Conservation (phyloP, 495 filamentous ascomycete species). For the Rhizodiscina lignyota region DNA sequence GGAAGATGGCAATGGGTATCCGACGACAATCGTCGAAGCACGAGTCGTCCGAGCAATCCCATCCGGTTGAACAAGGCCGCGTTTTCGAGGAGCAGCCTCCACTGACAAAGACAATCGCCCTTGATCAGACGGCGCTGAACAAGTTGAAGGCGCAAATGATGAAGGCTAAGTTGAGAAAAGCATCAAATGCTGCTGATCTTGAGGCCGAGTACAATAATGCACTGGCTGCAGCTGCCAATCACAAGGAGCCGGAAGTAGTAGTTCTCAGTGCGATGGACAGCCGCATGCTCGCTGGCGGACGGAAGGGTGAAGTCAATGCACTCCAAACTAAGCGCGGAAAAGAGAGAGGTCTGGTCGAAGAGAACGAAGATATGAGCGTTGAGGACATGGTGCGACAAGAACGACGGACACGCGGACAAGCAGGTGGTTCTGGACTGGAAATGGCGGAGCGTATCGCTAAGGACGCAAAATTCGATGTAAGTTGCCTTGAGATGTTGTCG, state of each 20-base stretch:
- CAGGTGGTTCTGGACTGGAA: conserved; percentile 63
- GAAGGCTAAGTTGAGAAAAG: conserved; percentile 73
- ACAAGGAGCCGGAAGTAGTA: conserved; percentile 46
- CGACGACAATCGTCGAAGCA: conserved; percentile 19
- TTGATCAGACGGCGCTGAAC: conserved; percentile 72
- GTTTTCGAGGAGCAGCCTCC: conserved; percentile 27
- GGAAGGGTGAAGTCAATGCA: conserved; percentile 55
- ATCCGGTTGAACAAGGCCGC: conserved; percentile 26
- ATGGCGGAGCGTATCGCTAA: conserved; percentile 86
- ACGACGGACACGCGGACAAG: conserved; percentile 59
- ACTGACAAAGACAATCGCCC: conserved; percentile 23
- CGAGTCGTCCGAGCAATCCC: conserved; percentile 12
- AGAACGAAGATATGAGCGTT: conserved; percentile 90
- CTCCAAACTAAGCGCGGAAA: conserved; percentile 61
- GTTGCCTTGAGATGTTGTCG: too few relatives aligned
- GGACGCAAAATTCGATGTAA: conserved; percentile 71
- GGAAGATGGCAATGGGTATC: conserved; percentile 37
- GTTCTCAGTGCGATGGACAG: conserved; percentile 79
- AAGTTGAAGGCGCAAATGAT: conserved; percentile 81
- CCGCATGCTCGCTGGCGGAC: conserved; percentile 63
- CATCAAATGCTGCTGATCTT: conserved; percentile 57
- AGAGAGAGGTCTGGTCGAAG: conserved; percentile 64
- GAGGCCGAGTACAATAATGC: conserved; percentile 74
- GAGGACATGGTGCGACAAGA: conserved; percentile 95
- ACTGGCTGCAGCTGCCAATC: conserved; percentile 38